Conservation (phyloP, 2,329 filamentous ascomycete genomes). For the Blastomyces percursus region DNA sequence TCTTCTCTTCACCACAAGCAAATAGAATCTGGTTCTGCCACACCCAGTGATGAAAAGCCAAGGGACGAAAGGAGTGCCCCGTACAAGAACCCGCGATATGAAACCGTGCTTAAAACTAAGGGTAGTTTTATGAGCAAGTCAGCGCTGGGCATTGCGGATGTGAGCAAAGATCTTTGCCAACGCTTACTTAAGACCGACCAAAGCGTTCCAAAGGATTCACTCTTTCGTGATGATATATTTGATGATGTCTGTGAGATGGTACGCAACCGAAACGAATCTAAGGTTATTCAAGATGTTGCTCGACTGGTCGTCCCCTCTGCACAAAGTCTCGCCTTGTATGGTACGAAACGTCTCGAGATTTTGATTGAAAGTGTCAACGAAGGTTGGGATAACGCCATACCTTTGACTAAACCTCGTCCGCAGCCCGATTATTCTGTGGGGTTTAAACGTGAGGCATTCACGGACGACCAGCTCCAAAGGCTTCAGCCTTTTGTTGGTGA, state of each 20-base stretch:
- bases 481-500: too few relatives aligned
- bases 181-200: slow-evolving; percentile 25
- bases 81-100: slow-evolving; percentile 30
- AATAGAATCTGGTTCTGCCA: slow-evolving; percentile 12
- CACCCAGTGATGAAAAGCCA: slow-evolving; percentile 31
- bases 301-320: neutral
- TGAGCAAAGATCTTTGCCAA: slow-evolving; percentile 23
- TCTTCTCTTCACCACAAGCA: neutral
- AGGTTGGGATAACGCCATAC: too few relatives aligned
- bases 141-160: slow-evolving; percentile 20
- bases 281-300: neutral
- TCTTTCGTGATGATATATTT: slow-evolving; percentile 17
- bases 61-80: slow-evolving; percentile 31
- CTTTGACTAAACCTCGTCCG: too few relatives aligned
- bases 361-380: too few relatives aligned
- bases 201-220: slow-evolving; percentile 21
- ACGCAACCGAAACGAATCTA: neutral
- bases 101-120: slow-evolving; percentile 30
- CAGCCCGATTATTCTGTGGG: too few relatives aligned
- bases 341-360: too few relatives aligned
- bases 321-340: neutral
- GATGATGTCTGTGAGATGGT: neutral
- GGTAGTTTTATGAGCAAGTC: slow-evolving; percentile 34
- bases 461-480: too few relatives aligned
- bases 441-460: too few relatives aligned